Conservation (phyloP, 2,329 filamentous ascomycete species). For the Hypoxylon sp. region DNA sequence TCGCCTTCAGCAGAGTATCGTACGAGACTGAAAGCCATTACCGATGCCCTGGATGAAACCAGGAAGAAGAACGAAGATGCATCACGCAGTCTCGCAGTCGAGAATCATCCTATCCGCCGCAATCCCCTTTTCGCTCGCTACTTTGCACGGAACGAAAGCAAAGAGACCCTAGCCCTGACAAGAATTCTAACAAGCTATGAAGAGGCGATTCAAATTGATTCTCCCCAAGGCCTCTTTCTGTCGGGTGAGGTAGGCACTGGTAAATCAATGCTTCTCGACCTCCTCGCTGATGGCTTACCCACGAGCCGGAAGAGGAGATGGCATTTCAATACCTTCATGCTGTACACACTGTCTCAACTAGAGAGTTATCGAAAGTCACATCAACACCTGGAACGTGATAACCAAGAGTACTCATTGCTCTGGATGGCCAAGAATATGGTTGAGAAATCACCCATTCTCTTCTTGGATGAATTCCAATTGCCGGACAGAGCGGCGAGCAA, state of each 20-base stretch:
- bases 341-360: conserved; percentile 79
- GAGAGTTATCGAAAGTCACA: conserved; percentile 70
- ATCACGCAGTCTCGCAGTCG: conserved; percentile 61
- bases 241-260: conserved; percentile 87
- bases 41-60: conserved; percentile 58
- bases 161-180: conserved; percentile 74
- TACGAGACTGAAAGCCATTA: conserved; percentile 72
- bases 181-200: conserved; percentile 78
- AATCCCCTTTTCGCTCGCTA: conserved; percentile 72
- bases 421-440: conserved; percentile 83
- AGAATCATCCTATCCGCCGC: conserved; percentile 67
- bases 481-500: conserved; percentile 83
- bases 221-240: conserved; percentile 80
- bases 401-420: conserved; percentile 75
- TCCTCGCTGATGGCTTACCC: conserved; percentile 83
- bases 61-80: conserved; percentile 50
- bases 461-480: conserved; percentile 86
- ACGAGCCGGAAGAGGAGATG: conserved; percentile 79
- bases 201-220: conserved; percentile 77
- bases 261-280: conserved; percentile 86
- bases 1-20: conserved; percentile 78
- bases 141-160: conserved; percentile 67
- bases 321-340: conserved; percentile 91
- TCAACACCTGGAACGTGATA: conserved; percentile 39
- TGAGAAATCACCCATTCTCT: conserved; percentile 80